phyloP scores from a whole-genome alignment of 2,329 filamentous ascomycete genomes.

The Colletotrichum falcatum region DNA sequence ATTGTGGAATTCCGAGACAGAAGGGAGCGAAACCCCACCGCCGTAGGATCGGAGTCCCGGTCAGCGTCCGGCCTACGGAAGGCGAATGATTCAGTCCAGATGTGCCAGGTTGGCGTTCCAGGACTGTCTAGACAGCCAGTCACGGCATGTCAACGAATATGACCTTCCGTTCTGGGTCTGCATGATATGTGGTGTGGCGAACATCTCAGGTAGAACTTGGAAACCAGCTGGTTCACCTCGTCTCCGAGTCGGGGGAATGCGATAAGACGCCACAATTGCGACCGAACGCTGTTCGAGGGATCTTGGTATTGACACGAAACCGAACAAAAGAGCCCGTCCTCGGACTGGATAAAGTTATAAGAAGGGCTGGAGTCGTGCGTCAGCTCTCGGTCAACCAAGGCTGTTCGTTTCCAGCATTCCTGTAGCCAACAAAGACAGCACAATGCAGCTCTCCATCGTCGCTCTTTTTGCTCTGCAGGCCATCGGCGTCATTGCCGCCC shows the following conservation, averaged over 20 bases:
- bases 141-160: background rate
- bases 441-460: slow-evolving; percentile 27
- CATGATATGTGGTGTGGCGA: background rate
- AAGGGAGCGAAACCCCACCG: slow-evolving; percentile 18
- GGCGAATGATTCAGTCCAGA: background rate
- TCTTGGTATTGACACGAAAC: background rate
- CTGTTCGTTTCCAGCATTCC: no score
- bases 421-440: background rate
- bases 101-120: background rate
- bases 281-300: background rate
- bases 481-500: slow-evolving; percentile 25
- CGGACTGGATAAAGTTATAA: background rate
- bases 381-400: no score
- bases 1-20: slow-evolving; percentile 19
- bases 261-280: background rate
- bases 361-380: background rate
- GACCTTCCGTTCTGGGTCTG: background rate
- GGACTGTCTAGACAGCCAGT: background rate
- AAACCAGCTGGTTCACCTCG: background rate
- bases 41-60: slow-evolving; percentile 12
- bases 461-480: slow-evolving; percentile 27
- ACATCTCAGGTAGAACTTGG: no score
- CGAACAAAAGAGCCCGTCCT: no score
- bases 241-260: no score
- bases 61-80: no score